These are phyloP conservation scores for Ceratocystis papillata DNA, from an alignment of 2,329 filamentous ascomycete genomes.

Conservation along the genomic window DNA sequence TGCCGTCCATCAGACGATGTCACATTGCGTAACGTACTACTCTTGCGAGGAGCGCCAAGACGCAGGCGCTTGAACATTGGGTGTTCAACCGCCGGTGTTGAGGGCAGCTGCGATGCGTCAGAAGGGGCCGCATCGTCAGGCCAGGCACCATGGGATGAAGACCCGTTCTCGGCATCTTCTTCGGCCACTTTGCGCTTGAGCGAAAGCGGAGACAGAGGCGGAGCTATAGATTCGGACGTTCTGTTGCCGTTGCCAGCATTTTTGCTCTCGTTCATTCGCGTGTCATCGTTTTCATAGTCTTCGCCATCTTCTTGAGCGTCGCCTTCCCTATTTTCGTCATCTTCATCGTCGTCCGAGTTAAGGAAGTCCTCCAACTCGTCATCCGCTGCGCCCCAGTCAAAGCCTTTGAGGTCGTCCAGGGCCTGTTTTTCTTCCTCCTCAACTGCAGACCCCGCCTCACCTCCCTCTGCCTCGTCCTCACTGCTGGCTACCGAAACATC, in stretches of 20 bases:
- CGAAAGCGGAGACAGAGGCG: neutral
- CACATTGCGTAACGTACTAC: conserved; percentile 34
- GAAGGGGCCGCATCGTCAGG: conserved; percentile 25
- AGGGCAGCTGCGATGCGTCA: conserved; percentile 33
- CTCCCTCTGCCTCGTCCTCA: conserved; percentile 28
- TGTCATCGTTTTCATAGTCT: conserved; percentile 26
- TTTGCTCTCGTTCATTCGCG: neutral
- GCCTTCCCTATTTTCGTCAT: conserved; percentile 23
- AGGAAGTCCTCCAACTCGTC: conserved; percentile 69
- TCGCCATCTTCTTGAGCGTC: conserved; percentile 26
- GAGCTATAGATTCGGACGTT: neutral
- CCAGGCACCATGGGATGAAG: conserved; percentile 12
- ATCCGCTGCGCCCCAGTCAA: conserved; percentile 54
- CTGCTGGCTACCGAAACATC: conserved; percentile 27
- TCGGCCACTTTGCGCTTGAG: conserved; percentile 27
- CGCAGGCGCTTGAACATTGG: conserved; percentile 23
- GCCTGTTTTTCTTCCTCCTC: conserved; percentile 39
- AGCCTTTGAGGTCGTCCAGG: conserved; percentile 45
- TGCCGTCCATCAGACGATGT: conserved; percentile 36
- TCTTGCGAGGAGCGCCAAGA: conserved; percentile 29
- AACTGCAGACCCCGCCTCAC: conserved; percentile 31
- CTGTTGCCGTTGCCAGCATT: conserved; percentile 17
- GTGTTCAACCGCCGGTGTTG: conserved; percentile 13
- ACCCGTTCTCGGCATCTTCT: conserved; percentile 24
- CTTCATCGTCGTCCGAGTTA: conserved; percentile 38